Base-by-base conservation (phyloP, 768 basidiomycete species). In the Tubosaeta sp. region DNA sequence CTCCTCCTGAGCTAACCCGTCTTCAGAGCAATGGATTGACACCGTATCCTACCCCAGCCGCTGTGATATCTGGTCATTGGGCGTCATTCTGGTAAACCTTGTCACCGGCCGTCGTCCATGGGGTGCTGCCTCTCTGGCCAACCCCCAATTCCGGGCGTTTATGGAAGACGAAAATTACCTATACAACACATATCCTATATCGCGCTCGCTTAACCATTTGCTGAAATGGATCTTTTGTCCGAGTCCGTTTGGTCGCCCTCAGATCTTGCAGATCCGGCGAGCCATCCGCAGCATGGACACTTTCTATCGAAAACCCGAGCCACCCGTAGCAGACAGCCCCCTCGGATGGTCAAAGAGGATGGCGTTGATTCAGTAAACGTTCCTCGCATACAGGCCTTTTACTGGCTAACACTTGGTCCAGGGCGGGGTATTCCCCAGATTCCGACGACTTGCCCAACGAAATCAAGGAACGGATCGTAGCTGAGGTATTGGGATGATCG, bases 61-160 rank as follows among this genome's bases (percentile, higher is more conserved):
- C 34, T 73, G 49, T 3, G 86, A 88, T 56, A 76, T 87, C 52
- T 88, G 87, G 87, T 76, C 86, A 8, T 67, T 88, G 21, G 87
- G 86, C 18, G 77, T 95, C 54, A 87, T 95, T 55, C 77, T 95
- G 48, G 76, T 86, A 57, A 94, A 91, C 67, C 80, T 95, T 71
- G 81, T 87, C 42, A 84, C 84, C 48, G 84, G 84, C 16, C 60
- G 44, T 46, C 53, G 48, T 30, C 61, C 52, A 6, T 63, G 60
- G 60, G 52, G 18, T 8, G 14, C 8, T 8, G 61, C 60, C 14
- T 16, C 24, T 24, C n/a, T 3, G 4, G 31, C 61, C 18, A 54
- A 63, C 8, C 7, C 1, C 21, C 16, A 47, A 8, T 62, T 60
- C 35, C 35, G 18, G 18, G 54, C 54, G 4, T 62, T 54, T 38